These are phyloP conservation scores for Eucalyptus camaldulensis DNA, from an alignment of 345 rosid genomes.

Conservation along the genomic window DNA sequence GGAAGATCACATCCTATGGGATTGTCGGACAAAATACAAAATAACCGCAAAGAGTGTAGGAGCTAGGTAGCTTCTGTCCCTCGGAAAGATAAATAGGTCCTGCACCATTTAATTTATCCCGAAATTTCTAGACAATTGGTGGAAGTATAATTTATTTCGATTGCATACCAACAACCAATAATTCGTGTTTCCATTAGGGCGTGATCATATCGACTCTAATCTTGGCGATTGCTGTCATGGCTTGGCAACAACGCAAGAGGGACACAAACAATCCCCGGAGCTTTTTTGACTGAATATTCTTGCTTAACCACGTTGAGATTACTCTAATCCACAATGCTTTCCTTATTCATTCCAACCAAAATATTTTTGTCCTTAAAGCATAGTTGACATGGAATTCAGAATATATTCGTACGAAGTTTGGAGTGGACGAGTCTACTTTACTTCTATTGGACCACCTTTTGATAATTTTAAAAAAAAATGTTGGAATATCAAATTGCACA, in stretches of 20 bases:
- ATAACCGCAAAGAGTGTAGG: background rate
- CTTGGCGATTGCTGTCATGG: background rate
- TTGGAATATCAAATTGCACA: background rate
- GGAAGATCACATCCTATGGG: background rate
- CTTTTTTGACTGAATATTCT: background rate
- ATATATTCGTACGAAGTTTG: background rate
- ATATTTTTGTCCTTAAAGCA: background rate
- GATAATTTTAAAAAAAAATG: background rate
- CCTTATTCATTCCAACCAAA: background rate
- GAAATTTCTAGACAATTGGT: background rate
- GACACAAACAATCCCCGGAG: background rate
- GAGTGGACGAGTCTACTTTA: background rate
- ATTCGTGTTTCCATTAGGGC: background rate
- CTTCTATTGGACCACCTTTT: background rate
- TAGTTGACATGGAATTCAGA: background rate
- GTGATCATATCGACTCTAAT: background rate
- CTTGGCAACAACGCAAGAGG: conserved; percentile 3
- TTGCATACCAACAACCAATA: background rate
- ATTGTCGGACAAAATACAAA: background rate
- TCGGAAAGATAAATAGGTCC: background rate
- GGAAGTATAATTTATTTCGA: background rate
- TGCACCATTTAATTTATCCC: background rate
- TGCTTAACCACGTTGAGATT: background rate
- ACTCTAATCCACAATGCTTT: background rate
- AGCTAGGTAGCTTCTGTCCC: background rate